phyloP scores from a whole-genome alignment of 495 filamentous ascomycete genomes.

The Emericellopsis terricola region DNA sequence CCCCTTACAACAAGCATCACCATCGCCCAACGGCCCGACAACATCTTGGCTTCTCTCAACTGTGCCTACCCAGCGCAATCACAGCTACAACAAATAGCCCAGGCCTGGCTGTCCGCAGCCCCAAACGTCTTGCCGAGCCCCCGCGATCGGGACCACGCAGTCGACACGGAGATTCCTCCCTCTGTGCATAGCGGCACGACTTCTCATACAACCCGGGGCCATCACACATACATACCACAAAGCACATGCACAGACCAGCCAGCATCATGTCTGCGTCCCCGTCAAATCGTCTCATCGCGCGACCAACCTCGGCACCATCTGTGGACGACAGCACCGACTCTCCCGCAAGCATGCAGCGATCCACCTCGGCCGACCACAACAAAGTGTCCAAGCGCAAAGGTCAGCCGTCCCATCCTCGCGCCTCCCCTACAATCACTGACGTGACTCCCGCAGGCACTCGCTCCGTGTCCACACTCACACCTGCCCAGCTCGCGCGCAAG shows the following conservation, averaged over 20 bases:
- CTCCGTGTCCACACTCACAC: constrained; percentile 54
- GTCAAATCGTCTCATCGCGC: neutral
- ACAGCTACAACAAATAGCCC: no score
- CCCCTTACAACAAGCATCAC: no score
- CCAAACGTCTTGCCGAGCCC: no score
- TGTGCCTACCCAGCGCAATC: no score
- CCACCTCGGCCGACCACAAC: neutral
- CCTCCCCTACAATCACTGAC: neutral
- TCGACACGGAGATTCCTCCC: neutral
- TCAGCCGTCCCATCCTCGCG: neutral
- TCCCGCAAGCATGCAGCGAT: neutral
- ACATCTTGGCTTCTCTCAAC: no score
- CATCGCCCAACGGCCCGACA: no score
- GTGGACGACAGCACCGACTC: neutral
- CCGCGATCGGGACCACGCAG: no score
- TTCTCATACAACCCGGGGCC: neutral
- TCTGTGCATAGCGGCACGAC: neutral
- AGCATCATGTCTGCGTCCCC: neutral
- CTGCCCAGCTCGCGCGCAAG: constrained; percentile 59
- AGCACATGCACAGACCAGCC: neutral
- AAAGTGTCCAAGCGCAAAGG: neutral
- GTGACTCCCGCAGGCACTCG: constrained; percentile 32
- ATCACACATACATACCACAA: neutral
- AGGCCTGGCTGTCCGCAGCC: no score
- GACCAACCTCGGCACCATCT: neutral